phyloP scores from a whole-genome alignment of 179 eudicot species.

The Spergularia azorica region DNA sequence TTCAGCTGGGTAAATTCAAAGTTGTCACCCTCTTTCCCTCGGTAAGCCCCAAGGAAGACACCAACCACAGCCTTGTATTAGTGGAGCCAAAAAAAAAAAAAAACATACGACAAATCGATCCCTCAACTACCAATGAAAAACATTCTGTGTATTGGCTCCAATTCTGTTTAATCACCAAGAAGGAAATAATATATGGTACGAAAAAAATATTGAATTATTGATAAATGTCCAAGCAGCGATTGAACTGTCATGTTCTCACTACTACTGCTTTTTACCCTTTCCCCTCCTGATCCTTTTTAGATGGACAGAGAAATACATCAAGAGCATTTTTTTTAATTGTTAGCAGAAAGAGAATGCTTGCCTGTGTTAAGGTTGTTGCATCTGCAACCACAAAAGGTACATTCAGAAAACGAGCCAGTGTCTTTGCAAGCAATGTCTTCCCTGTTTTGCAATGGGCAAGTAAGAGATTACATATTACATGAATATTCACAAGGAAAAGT shows the following conservation, averaged over 20 bases:
- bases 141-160: neutral
- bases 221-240: neutral
- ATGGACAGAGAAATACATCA: neutral
- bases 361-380: conserved; percentile 97
- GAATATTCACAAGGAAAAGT: neutral
- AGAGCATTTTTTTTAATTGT: neutral
- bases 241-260: neutral
- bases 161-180: neutral
- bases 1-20: neutral
- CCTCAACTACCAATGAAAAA: neutral
- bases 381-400: conserved; percentile 97
- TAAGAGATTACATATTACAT: neutral
- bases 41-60: neutral
- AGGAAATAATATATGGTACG: neutral
- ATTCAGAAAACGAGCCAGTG: conserved; percentile 87
- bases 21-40: neutral
- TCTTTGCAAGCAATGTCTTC: conserved; percentile 94
- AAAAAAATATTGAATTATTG: neutral
- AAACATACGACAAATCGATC: neutral
- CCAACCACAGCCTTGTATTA: neutral
- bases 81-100: neutral
- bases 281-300: neutral
- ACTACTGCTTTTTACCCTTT: neutral
- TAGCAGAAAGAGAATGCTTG: conserved; percentile 29
- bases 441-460: conserved; percentile 60